These are phyloP conservation scores for Tulasnella sp. DNA, from an alignment of 768 basidiomycete genomes.

Conservation along the genomic window DNA sequence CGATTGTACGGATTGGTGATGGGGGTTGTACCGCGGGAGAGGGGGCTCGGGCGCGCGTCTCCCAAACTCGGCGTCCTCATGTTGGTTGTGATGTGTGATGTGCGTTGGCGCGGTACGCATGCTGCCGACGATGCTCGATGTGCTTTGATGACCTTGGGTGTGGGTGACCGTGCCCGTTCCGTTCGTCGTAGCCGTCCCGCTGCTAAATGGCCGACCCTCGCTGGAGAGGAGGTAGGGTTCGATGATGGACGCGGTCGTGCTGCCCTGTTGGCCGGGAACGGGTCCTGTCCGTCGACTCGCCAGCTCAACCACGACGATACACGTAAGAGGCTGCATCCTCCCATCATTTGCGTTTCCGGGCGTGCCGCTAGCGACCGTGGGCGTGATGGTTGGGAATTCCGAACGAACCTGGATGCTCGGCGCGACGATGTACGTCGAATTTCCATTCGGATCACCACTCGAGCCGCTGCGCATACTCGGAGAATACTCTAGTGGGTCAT, in stretches of 20 bases:
- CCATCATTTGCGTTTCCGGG: slow-evolving; percentile 25
- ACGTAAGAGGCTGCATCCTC: slow-evolving; percentile 74
- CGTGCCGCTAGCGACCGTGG: slow-evolving; percentile 30
- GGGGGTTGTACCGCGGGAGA: neutral
- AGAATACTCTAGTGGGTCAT: slow-evolving; percentile 67
- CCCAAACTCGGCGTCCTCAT: neutral
- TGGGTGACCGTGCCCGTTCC: neutral
- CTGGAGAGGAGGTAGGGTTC: no score
- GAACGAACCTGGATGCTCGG: slow-evolving; percentile 90
- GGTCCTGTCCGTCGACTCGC: slow-evolving; percentile 51
- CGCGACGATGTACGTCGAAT: slow-evolving; percentile 54
- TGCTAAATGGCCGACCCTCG: no score
- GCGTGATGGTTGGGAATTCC: slow-evolving; percentile 73
- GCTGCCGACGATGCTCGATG: no score
- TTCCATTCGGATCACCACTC: slow-evolving; percentile 26
- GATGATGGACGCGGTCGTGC: neutral
- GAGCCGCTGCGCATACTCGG: slow-evolving; percentile 39
- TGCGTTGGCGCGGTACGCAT: no score
- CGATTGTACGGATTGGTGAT: no score
- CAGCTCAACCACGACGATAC: slow-evolving; percentile 86
- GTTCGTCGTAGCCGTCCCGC: neutral
- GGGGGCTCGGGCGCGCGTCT: neutral
- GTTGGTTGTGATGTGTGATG: no score
- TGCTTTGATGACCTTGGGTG: no score
- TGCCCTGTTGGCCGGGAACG: neutral